Evolutionary conservation across 352 stramenopile species (phyloP).

Genomic region (Phytopythium kandeliae): DNA sequence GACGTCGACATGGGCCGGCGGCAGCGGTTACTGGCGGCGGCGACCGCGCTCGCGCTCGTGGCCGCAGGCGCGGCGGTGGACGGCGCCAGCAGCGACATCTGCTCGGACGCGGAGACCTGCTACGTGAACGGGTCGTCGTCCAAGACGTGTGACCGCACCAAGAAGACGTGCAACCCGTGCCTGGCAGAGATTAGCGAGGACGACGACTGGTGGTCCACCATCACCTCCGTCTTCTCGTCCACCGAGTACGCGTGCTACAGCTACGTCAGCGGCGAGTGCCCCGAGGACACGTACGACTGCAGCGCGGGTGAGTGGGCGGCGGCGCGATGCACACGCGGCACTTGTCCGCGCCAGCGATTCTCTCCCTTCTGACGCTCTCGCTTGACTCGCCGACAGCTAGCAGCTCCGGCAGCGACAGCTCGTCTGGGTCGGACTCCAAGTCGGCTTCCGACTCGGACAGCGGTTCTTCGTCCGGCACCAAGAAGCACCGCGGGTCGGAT

Average conservation of each 20-base stretch:
- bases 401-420: constrained; percentile 15
- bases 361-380: too few species aligned
- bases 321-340: too few species aligned
- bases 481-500: constrained; percentile 1
- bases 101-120: constrained; percentile 28
- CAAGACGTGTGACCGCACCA: constrained; percentile 38
- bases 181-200: constrained; percentile 20
- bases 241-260: constrained; percentile 47
- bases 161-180: constrained; percentile 40
- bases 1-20: neutral
- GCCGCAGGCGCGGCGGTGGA: constrained; percentile 4
- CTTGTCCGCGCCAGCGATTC: too few species aligned
- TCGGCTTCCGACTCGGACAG: constrained; percentile 14
- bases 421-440: constrained; percentile 6
- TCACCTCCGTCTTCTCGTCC: constrained; percentile 12
- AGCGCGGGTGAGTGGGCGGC: constrained; percentile 10
- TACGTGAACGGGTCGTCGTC: constrained; percentile 36
- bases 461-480: constrained; percentile 11
- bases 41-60: neutral
- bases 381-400: constrained; percentile 7
- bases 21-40: neutral
- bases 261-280: constrained; percentile 28
- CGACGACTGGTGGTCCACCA: constrained; percentile 11
- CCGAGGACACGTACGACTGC: constrained; percentile 30
- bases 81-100: constrained; percentile 20